Evolutionary conservation across 2,329 filamentous ascomycete species (phyloP).

Genomic region (Bretziella fagacearum): DNA sequence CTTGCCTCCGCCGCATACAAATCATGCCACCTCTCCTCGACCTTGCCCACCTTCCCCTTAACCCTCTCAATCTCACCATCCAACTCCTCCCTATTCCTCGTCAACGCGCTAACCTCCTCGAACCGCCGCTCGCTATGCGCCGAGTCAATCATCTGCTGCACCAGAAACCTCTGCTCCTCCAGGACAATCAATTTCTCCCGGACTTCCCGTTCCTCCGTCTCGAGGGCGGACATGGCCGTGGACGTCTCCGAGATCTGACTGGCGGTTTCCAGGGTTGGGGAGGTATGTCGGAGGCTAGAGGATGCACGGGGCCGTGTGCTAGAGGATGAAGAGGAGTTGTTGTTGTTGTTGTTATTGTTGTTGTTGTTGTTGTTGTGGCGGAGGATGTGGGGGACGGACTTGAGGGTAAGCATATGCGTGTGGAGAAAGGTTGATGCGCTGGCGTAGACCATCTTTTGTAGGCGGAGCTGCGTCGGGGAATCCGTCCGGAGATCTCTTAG

Average conservation of each 20-base stretch:
- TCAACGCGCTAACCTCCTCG: slow-evolving; percentile 69
- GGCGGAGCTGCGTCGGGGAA: slow-evolving; percentile 51
- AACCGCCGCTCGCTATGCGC: slow-evolving; percentile 63
- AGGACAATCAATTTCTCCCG: slow-evolving; percentile 67
- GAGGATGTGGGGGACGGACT: slow-evolving; percentile 52
- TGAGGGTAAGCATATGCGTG: slow-evolving; percentile 78
- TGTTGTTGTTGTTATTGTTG: slow-evolving; percentile 4
- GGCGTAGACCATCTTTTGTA: slow-evolving; percentile 70
- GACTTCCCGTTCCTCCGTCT: slow-evolving; percentile 68
- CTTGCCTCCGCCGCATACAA: slow-evolving; percentile 11
- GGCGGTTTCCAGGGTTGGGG: slow-evolving; percentile 28
- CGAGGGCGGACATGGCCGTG: slow-evolving; percentile 34
- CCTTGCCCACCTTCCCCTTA: slow-evolving; percentile 43
- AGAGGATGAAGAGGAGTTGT: slow-evolving; percentile 8
- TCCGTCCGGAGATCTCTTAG: slow-evolving; percentile 62
- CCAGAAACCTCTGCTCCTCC: slow-evolving; percentile 82
- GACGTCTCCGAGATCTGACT: slow-evolving; percentile 35
- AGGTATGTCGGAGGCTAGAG: slow-evolving; percentile 31
- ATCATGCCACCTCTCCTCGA: slow-evolving; percentile 33
- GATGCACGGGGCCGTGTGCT: not conserved
- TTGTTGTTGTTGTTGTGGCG: no score
- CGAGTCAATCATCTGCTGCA: slow-evolving; percentile 66
- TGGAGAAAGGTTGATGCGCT: slow-evolving; percentile 73
- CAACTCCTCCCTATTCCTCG: slow-evolving; percentile 66
- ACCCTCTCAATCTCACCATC: slow-evolving; percentile 58